Evolutionary conservation across 352 stramenopile genomes (phyloP).

Genomic region (Thalassiosira hispida): DNA sequence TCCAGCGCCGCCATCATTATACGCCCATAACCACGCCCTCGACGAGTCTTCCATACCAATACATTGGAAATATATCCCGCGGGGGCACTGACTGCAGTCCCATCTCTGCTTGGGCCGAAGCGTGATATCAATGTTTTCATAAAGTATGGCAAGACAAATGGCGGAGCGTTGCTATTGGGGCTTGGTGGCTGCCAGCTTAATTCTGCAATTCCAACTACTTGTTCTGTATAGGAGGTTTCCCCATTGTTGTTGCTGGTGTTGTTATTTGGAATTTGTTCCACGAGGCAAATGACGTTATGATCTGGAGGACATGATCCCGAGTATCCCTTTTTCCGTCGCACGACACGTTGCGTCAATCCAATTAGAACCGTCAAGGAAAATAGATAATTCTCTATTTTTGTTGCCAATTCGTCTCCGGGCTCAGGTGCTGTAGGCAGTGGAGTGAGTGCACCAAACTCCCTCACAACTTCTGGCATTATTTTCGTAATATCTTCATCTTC

Average conservation of each 20-base stretch:
- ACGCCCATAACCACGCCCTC: slow-evolving; percentile 62
- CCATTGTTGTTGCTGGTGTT: slow-evolving; percentile 4
- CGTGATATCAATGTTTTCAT: slow-evolving; percentile 37
- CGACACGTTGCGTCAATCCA: slow-evolving; percentile 50
- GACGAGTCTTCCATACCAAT: slow-evolving; percentile 56
- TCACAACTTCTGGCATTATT: slow-evolving; percentile 40
- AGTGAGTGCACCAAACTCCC: slow-evolving; percentile 47
- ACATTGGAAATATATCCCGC: slow-evolving; percentile 73
- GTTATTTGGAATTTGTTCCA: slow-evolving; percentile 35
- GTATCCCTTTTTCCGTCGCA: slow-evolving; percentile 52
- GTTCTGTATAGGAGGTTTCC: slow-evolving; percentile 19
- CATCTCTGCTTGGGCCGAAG: slow-evolving; percentile 29
- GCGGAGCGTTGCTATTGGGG: slow-evolving; percentile 61
- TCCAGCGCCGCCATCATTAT: slow-evolving; percentile 67
- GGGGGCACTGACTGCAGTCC: slow-evolving; percentile 8
- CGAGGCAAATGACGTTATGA: slow-evolving; percentile 60
- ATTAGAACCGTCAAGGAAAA: slow-evolving; percentile 60
- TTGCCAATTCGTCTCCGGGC: slow-evolving; percentile 34
- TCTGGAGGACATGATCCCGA: slow-evolving; percentile 12
- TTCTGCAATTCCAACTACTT: slow-evolving; percentile 71
- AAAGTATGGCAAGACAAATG: slow-evolving; percentile 55
- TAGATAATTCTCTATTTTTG: slow-evolving; percentile 50
- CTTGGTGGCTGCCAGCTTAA: slow-evolving; percentile 64
- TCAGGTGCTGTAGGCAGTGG: neutral
- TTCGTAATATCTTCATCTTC: slow-evolving; percentile 44